phyloP scores from a whole-genome alignment of 352 stramenopile species.

The Pythium guiyangense region DNA sequence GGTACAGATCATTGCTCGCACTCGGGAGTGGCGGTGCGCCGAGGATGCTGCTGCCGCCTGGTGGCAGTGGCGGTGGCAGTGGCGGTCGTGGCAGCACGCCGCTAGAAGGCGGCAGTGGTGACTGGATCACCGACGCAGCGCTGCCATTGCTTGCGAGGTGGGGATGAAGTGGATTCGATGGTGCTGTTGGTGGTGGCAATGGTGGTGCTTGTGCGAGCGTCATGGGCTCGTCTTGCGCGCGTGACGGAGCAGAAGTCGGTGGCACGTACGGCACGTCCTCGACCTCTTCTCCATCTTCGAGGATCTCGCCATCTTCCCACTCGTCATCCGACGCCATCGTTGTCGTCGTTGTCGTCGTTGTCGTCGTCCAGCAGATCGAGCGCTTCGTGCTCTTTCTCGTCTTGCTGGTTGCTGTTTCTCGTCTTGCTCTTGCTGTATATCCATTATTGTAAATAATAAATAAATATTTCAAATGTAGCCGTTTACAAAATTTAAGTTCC shows the following conservation, averaged over 20 bases:
- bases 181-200: constrained; percentile 6
- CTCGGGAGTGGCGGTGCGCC: background rate
- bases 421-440: no score
- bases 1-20: constrained; percentile 4
- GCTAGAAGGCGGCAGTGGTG: background rate
- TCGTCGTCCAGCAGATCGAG: background rate
- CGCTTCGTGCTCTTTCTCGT: no score
- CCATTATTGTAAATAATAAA: no score
- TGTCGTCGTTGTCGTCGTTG: background rate
- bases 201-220: constrained; percentile 4
- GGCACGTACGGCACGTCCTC: constrained; percentile 10
- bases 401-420: no score
- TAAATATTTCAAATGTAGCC: no score
- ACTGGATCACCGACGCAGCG: background rate
- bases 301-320: constrained; percentile 73
- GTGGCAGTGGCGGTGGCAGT: background rate
- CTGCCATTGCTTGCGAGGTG: background rate
- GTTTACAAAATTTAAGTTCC: no score
- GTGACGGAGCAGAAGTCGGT: constrained; percentile 1
- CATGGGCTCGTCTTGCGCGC: background rate
- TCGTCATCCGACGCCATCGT: constrained; percentile 28
- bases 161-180: background rate
- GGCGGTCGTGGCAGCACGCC: background rate
- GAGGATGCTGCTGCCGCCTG: constrained; percentile 6
- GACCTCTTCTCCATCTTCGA: constrained; percentile 57